Percentiles rank a stretch among this genome's conserved stretches.
These are phyloP conservation scores for Trichoderma cornu-damae DNA, from an alignment of 2,329 filamentous ascomycete species.

Conservation along the genomic window DNA sequence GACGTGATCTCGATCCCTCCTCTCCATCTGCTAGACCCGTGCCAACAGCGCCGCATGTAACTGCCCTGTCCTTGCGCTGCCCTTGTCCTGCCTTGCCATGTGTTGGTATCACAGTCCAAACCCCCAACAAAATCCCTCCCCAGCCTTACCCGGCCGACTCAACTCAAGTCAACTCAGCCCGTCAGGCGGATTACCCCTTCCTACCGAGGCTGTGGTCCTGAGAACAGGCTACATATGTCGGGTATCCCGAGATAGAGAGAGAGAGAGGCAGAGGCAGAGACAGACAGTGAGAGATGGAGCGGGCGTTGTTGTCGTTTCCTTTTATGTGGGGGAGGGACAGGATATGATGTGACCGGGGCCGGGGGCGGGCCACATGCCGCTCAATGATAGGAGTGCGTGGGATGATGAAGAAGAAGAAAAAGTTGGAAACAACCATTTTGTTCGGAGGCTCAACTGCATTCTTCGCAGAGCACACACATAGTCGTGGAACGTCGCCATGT, in stretches of 20 bases:
- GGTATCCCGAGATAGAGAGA: not conserved
- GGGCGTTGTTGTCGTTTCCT: not conserved
- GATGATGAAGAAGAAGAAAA: not conserved
- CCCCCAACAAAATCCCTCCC: not conserved
- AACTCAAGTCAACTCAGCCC: not conserved
- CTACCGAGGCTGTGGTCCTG: not conserved
- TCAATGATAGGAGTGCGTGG: not conserved
- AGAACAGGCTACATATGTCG: not conserved
- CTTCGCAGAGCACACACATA: not conserved
- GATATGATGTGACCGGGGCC: not conserved
- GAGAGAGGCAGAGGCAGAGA: not conserved
- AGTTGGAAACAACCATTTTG: too few relatives aligned
- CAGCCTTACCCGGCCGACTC: conserved; percentile 9
- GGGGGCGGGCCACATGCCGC: not conserved
- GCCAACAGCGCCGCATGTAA: not conserved
- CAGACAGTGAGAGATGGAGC: not conserved
- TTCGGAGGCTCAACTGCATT: not conserved
- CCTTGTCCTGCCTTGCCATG: not conserved
- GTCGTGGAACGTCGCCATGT: not conserved
- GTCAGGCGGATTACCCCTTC: not conserved
- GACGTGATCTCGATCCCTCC: conserved; percentile 16
- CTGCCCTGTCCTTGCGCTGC: too few relatives aligned
- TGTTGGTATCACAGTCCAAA: not conserved
- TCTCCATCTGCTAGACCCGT: not conserved
- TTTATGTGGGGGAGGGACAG: not conserved